These are phyloP conservation scores for Thielaviopsis populi DNA, from an alignment of 2,329 filamentous ascomycete species.

Conservation along the genomic window DNA sequence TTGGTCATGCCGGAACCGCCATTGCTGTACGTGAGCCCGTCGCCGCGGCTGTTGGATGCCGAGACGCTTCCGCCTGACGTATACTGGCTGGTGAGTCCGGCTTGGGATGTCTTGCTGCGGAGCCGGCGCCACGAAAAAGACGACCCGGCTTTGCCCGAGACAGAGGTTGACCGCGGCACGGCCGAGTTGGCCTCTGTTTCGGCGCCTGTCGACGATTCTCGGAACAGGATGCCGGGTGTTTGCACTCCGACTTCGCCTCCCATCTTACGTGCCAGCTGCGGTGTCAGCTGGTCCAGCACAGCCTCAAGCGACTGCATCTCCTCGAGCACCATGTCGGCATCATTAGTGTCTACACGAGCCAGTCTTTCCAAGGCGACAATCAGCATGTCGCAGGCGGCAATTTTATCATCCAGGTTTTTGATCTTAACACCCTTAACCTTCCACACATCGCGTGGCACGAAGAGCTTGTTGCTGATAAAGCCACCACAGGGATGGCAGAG, in stretches of 20 bases:
- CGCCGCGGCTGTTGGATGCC: constrained; percentile 17
- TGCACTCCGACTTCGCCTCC: constrained; percentile 87
- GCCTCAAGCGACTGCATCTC: constrained; percentile 85
- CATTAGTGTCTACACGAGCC: constrained; percentile 67
- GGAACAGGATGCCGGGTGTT: constrained; percentile 58
- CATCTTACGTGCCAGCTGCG: constrained; percentile 61
- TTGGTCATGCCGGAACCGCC: constrained; percentile 22
- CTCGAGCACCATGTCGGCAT: constrained; percentile 81
- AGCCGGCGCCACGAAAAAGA: constrained; percentile 82
- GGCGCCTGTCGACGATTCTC: constrained; percentile 40
- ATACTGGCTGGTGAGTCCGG: constrained; percentile 40
- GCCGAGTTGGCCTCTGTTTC: constrained; percentile 30
- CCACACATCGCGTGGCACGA: constrained; percentile 88
- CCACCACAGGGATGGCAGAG: constrained; percentile 82
- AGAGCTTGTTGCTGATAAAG: constrained; percentile 81
- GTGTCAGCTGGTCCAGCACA: constrained; percentile 74
- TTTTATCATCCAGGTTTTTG: constrained; percentile 83
- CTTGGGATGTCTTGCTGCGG: constrained; percentile 71
- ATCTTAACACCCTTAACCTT: constrained; percentile 85
- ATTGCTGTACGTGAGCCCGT: constrained; percentile 19
- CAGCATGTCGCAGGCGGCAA: constrained; percentile 76
- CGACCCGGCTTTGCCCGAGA: constrained; percentile 46
- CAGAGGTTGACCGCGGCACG: constrained; percentile 42
- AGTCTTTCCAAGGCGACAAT: constrained; percentile 80
- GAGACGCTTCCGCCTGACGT: constrained; percentile 20